These are phyloP conservation scores for Ajuga reptans DNA, from an alignment of 305 asterid genomes.

Conservation along the genomic window DNA sequence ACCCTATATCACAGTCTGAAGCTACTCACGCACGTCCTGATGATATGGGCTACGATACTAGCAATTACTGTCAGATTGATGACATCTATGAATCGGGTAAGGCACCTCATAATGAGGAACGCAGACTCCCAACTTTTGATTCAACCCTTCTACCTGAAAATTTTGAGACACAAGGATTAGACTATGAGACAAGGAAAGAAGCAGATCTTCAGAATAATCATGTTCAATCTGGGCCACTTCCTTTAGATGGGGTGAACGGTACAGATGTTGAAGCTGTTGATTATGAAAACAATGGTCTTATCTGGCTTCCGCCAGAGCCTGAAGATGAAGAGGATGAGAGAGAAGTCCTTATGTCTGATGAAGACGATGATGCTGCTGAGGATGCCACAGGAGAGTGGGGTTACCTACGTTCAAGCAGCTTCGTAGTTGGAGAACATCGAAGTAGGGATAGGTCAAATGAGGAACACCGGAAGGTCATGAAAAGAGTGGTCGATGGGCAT, in stretches of 20 bases:
- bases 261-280: slow-evolving; percentile 48
- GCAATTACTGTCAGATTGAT: slow-evolving; percentile 36
- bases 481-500: slow-evolving; percentile 59
- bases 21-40: slow-evolving; percentile 27
- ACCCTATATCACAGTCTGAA: slow-evolving; percentile 46
- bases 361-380: slow-evolving; percentile 46
- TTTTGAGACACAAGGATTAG: slow-evolving; percentile 35
- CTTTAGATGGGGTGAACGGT: slow-evolving; percentile 32
- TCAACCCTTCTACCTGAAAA: slow-evolving; percentile 30
- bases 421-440: slow-evolving; percentile 47
- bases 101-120: slow-evolving; percentile 34
- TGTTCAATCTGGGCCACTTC: slow-evolving; percentile 23
- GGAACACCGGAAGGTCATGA: slow-evolving; percentile 63
- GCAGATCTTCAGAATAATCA: slow-evolving; percentile 32
- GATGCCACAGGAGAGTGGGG: slow-evolving; percentile 67
- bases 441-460: slow-evolving; percentile 56
- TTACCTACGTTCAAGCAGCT: slow-evolving; percentile 48
- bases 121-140: slow-evolving; percentile 31
- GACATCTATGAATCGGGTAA: slow-evolving; percentile 32
- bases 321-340: slow-evolving; percentile 70
- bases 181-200: slow-evolving; percentile 33
- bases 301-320: slow-evolving; percentile 85
- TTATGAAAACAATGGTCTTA: slow-evolving; percentile 51
- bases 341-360: slow-evolving; percentile 46
- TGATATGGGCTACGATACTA: slow-evolving; percentile 32